These are phyloP conservation scores for Pestalotiopsis sp. DNA, from an alignment of 2,329 filamentous ascomycete genomes.

Conservation along the genomic window DNA sequence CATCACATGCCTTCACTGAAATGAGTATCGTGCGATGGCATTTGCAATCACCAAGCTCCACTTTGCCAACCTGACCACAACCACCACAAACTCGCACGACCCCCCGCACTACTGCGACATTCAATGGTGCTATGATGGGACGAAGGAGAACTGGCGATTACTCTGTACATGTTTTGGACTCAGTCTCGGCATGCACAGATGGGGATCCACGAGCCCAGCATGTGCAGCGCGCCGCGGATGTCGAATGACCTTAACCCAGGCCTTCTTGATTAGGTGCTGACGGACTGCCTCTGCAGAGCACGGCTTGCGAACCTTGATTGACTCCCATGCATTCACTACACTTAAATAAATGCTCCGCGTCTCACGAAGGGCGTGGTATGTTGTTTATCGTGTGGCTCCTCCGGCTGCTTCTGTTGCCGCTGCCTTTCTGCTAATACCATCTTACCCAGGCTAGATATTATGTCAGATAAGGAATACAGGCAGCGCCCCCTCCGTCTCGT, in stretches of 20 bases:
- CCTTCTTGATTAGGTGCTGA: not conserved
- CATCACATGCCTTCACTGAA: not conserved
- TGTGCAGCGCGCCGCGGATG: not conserved
- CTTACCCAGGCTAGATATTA: not conserved
- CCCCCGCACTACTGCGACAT: slow-evolving; percentile 2
- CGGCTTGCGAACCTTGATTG: not conserved
- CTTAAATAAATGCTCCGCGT: not conserved
- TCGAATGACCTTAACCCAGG: not conserved
- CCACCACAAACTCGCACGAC: not conserved
- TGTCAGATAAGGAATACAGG: not conserved
- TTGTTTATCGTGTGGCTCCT: not conserved
- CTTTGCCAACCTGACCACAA: not conserved
- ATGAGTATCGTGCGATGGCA: not conserved
- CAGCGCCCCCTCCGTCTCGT: not conserved
- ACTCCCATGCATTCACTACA: not conserved
- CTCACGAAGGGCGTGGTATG: not conserved
- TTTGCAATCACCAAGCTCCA: not conserved
- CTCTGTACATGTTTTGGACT: not conserved
- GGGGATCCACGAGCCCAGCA: not conserved
- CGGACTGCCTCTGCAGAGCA: not conserved
- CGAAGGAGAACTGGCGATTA: not conserved
- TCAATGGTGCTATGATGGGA: slow-evolving; percentile 5
- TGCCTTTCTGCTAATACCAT: not conserved
- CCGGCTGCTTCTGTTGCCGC: not conserved
- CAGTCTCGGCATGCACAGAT: not conserved